Evolutionary conservation across 2,329 filamentous ascomycete genomes (phyloP), one percentile per base, ranked within the genome.

Genomic region (Coniochaeta sp.): DNA sequence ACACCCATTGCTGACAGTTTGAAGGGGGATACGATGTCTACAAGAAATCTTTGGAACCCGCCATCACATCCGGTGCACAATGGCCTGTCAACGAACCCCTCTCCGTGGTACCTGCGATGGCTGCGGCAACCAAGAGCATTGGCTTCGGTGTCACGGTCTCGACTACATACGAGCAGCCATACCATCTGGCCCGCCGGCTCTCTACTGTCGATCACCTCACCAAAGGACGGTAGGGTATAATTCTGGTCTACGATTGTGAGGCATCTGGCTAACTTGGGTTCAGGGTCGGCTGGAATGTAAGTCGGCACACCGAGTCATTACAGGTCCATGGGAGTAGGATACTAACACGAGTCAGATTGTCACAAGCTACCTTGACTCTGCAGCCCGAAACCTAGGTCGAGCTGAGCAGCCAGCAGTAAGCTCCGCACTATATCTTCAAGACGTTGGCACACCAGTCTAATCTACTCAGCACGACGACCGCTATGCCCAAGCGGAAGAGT

Each of bases 71-170:
- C 0, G 87, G 85, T 1, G 84, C 86, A 0, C 87, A 90, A 70
- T 89, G 85, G 80, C 87, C 87, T 0, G 84, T 89, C n/a, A 89
- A 88, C 62, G 87, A 90, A 68, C 87, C 87, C 0, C 67, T 89
- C 1, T 77, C 80, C 3, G 79, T 86, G 2, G 77, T 89, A 0
- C 79, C 86, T 2, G 85, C 86, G 2, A 88, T 89, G 85, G 86
- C 87, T 0, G 86, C 86, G 1, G 86, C 77, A 0, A 89, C 87
- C 0, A 80, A 83, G 63, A 88, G 78, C 61, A 80, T 90, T n/a
- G 84, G 81, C 0, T 89, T 90, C 62, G 87, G 87, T 0, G 83
- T 89, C 1, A 89, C 87, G 0, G 80, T 86, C 0, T 82, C 83
- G 1, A 89, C 87, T 0, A 88, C 85, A 0, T 90, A 89, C 62